A percentile compares a stretch with the other conserved stretches of the same genome.
Conservation (phyloP, 2,329 filamentous ascomycete species). For the Diplocarpon mali region DNA sequence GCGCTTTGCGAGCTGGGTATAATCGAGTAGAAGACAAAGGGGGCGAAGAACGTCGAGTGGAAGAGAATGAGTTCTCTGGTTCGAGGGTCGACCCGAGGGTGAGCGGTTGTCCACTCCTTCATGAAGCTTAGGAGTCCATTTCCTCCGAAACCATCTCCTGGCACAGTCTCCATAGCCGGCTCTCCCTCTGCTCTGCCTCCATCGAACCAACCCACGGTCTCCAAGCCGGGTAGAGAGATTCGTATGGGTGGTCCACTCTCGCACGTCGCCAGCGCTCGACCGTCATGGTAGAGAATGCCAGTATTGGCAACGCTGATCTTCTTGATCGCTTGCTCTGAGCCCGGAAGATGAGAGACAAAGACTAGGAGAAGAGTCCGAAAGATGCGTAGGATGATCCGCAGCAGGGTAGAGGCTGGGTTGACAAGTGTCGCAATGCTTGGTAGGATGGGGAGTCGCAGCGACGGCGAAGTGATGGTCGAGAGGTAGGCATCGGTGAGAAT, state of each 20-base stretch:
- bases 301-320: constrained; percentile 65
- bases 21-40: constrained; percentile 57
- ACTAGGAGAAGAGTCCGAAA: constrained; percentile 47
- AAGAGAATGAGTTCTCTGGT: constrained; percentile 58
- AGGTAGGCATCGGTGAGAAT: constrained; percentile 56
- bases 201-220: constrained; percentile 62
- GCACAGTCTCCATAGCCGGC: constrained; percentile 25
- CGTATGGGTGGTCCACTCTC: constrained; percentile 62
- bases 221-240: constrained; percentile 48
- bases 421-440: constrained; percentile 59
- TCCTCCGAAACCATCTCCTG: constrained; percentile 44
- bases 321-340: constrained; percentile 45
- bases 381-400: constrained; percentile 38
- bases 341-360: constrained; percentile 44
- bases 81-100: constrained; percentile 53
- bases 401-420: constrained; percentile 42
- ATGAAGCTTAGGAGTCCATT: constrained; percentile 47
- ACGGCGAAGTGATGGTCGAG: constrained; percentile 36
- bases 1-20: constrained; percentile 31
- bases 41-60: constrained; percentile 52
- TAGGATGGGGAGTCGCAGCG: constrained; percentile 44
- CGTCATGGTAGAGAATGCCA: constrained; percentile 54
- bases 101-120: constrained; percentile 60
- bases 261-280: constrained; percentile 56
- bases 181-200: constrained; percentile 45